phyloP scores from a whole-genome alignment of 192 early-diverging fungal species.

The Mortierella claussenii region DNA sequence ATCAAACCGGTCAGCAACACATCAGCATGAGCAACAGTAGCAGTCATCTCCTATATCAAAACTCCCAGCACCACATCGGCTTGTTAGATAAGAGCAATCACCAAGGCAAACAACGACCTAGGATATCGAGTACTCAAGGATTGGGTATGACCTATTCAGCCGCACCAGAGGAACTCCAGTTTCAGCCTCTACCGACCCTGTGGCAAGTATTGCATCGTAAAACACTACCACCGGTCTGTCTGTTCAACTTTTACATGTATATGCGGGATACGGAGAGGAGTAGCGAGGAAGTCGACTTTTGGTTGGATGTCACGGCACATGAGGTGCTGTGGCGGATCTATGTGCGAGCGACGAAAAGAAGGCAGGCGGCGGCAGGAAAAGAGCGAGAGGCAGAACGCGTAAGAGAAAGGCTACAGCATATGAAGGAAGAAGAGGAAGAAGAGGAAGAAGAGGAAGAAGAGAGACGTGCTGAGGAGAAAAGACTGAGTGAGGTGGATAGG shows the following conservation, averaged over 20 bases:
- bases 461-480: too few relatives aligned
- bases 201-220: slow-evolving; percentile 75
- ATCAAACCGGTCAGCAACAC: too few relatives aligned
- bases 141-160: slow-evolving; percentile 27
- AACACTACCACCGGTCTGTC: slow-evolving; percentile 75
- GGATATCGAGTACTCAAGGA: slow-evolving; percentile 15
- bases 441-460: slow-evolving; percentile 5
- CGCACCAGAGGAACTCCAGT: slow-evolving; percentile 9
- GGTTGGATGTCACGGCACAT: slow-evolving; percentile 77
- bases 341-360: slow-evolving; percentile 37
- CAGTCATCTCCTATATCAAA: too few relatives aligned
- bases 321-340: slow-evolving; percentile 74
- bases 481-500: too few relatives aligned
- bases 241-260: slow-evolving; percentile 82
- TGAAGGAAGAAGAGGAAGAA: background rate
- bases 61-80: too few relatives aligned
- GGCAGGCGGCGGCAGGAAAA: slow-evolving; percentile 12
- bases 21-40: too few relatives aligned
- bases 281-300: slow-evolving; percentile 82
- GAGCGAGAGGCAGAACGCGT: slow-evolving; percentile 14
- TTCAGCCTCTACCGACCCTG: slow-evolving; percentile 69
- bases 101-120: background rate
- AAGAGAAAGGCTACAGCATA: background rate
- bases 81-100: slow-evolving; percentile 4
- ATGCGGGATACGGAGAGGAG: slow-evolving; percentile 73